phyloP scores from a whole-genome alignment of 2,329 filamentous ascomycete species.

The Pseudogymnoascus sp. region DNA sequence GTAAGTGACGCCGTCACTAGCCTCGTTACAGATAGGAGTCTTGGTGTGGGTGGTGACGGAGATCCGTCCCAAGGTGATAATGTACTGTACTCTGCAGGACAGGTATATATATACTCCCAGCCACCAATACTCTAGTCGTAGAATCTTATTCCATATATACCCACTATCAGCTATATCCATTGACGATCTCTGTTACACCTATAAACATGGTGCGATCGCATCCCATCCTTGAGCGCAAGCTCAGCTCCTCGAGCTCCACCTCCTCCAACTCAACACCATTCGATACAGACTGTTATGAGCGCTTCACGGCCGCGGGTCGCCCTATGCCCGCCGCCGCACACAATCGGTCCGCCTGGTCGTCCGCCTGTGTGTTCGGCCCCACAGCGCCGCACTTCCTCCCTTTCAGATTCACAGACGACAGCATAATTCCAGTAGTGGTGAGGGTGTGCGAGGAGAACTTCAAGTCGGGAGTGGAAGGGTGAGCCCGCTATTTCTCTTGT shows the following conservation, averaged over 20 bases:
- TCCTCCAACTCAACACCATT: background rate
- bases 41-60: constrained; percentile 4
- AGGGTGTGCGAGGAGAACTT: background rate
- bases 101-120: background rate
- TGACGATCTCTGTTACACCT: background rate
- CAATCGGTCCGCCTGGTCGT: constrained; percentile 12
- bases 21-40: constrained; percentile 5
- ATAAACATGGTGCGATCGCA: background rate
- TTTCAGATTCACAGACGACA: constrained; percentile 23
- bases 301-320: constrained; percentile 23
- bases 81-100: background rate
- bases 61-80: background rate
- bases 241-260: background rate
- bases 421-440: constrained; percentile 26
- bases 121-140: background rate
- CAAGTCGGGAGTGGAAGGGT: constrained; percentile 3
- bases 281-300: background rate
- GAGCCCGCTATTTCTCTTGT: background rate
- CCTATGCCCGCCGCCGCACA: constrained; percentile 17
- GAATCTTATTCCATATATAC: background rate
- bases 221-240: background rate
- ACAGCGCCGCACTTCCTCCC: constrained; percentile 21
- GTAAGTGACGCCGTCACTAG: constrained; percentile 1
- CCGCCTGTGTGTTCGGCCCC: constrained; percentile 16
- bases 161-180: background rate